Percentiles rank a stretch among this genome's conserved stretches.
These are phyloP conservation scores for Salix koriyanagi DNA, from an alignment of 345 rosid genomes.

Conservation along the genomic window DNA sequence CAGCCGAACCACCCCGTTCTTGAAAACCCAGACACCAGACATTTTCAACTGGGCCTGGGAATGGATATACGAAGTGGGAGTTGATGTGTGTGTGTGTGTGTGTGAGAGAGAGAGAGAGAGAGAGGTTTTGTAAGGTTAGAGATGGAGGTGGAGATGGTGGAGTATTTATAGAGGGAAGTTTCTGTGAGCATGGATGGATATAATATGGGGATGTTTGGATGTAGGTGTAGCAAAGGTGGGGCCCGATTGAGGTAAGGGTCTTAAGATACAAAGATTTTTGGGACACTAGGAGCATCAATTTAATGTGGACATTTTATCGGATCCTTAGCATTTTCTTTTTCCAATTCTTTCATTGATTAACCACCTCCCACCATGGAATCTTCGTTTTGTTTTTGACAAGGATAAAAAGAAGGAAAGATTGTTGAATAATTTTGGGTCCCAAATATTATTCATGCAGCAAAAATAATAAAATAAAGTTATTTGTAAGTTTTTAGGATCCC, in stretches of 20 bases:
- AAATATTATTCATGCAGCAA: too few species aligned
- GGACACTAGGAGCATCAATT: slow-evolving; percentile 13
- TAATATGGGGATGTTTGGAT: slow-evolving; percentile 25
- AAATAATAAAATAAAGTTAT: too few species aligned
- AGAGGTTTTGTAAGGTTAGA: neutral
- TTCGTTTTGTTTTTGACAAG: slow-evolving; percentile 19
- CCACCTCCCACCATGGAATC: slow-evolving; percentile 28
- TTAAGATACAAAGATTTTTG: neutral
- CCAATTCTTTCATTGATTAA: neutral
- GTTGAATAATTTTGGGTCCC: too few species aligned
- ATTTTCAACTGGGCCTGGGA: slow-evolving; percentile 13
- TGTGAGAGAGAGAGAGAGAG: too few species aligned
- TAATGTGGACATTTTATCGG: slow-evolving; percentile 21
- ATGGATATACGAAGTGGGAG: too few species aligned
- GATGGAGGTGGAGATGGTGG: slow-evolving; percentile 16
- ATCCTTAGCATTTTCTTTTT: slow-evolving; percentile 20
- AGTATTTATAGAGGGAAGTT: slow-evolving; percentile 21
- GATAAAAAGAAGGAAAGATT: neutral
- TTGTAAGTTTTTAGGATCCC: too few species aligned
- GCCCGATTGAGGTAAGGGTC: neutral
- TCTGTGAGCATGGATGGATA: neutral
- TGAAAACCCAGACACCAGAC: slow-evolving; percentile 87
- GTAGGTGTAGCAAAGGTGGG: slow-evolving; percentile 19
- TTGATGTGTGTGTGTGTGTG: neutral
- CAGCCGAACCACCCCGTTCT: slow-evolving; percentile 57